A percentile compares a stretch with the other conserved stretches of the same genome.
phyloP scores from a whole-genome alignment of 176 grass and related monocot genomes.

The Oryza glaberrima region DNA sequence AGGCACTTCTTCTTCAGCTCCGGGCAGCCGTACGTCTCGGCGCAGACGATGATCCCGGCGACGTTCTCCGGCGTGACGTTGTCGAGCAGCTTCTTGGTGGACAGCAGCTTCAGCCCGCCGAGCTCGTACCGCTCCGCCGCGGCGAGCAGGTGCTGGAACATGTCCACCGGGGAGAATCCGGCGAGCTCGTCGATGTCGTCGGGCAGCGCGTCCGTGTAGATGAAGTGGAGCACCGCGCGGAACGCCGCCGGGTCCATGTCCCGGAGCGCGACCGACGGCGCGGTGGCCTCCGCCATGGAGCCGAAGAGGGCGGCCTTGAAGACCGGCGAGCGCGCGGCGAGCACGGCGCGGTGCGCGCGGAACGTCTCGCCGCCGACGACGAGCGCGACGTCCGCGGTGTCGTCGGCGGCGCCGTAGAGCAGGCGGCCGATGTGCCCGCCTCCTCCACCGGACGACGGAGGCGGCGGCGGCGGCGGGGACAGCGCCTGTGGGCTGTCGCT shows the following conservation, averaged over 20 bases:
- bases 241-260: constrained; percentile 38
- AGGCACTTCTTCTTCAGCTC: constrained; percentile 43
- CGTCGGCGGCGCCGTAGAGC: neutral
- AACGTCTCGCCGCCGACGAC: constrained; percentile 25
- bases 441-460: neutral
- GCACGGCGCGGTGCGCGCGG: constrained; percentile 15
- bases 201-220: constrained; percentile 46
- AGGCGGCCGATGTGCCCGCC: constrained; percentile 1
- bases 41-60: constrained; percentile 32
- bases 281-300: constrained; percentile 5
- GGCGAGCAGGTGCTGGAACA: constrained; percentile 6
- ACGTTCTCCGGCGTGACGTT: constrained; percentile 36
- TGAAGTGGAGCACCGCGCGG: constrained; percentile 39
- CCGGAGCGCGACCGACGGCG: constrained; percentile 6
- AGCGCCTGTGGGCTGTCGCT: neutral
- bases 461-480: neutral
- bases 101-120: constrained; percentile 43
- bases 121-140: constrained; percentile 48
- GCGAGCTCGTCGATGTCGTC: neutral
- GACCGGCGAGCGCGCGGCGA: constrained; percentile 28
- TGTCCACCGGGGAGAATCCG: neutral
- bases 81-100: constrained; percentile 35
- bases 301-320: constrained; percentile 34
- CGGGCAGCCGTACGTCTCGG: constrained; percentile 45
- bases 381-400: constrained; percentile 21